Base-by-base conservation (phyloP, 805 yeast genomes). In the Candida ovalis region DNA sequence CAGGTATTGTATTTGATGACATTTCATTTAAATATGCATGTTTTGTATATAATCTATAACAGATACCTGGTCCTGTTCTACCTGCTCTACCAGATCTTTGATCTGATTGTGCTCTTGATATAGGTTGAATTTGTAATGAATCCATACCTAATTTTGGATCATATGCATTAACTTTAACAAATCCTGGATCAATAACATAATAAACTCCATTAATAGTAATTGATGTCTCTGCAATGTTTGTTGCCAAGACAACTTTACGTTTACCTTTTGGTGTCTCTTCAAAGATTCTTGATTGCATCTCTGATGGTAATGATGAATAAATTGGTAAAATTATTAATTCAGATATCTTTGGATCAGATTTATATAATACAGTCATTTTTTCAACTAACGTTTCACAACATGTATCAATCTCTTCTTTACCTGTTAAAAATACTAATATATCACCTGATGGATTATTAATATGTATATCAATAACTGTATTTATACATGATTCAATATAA, bases 31-130 rank as follows among this genome's bases (percentile, higher is more conserved):
- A 70, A 64, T 74, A 91, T 0, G 96, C 91, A 50, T 80, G 71
- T 59, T 88, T 91, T 0, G 98, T 91, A 64, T 86, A 94, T n/a
- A 94, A 69, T 48, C 99, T 71, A 61, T 82, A 94, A 62, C 99
- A 95, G 56, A 88, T 84, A 1, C 99, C 99, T 0, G 97, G 96
- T 0, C 95, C 95, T 0, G 96, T 89, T 72, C 99, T 85, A 42
- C 99, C 99, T 0, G 99, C 99, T 63, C 99, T 80, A 47, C 99
- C 99, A 41, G 96, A 80, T 62, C 99, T 77, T 68, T 94, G 99
- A 56, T 87, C 87, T 0, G 98, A 97, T 62, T 91, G 96, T 0
- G 99, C 98, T 58, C 87, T 86, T 0, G 98, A 92, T 42, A 94
- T 89, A 1, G 96, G 96, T 15, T 84, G 77, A 2, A 90, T 86